Base-by-base conservation (phyloP, 2,329 filamentous ascomycete genomes). In the Penicillium sp. region DNA sequence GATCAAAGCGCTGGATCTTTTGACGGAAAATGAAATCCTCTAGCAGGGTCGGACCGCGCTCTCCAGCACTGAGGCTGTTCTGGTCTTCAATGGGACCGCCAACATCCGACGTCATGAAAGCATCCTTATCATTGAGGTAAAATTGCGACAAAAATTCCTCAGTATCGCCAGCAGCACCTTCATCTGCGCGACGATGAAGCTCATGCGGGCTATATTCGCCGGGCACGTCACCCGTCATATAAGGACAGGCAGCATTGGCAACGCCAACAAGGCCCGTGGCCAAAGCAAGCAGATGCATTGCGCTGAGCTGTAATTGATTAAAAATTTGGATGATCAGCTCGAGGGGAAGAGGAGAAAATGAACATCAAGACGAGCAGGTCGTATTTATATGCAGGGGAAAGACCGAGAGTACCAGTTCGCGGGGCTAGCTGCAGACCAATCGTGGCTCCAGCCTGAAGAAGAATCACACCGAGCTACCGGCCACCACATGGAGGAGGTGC, bases 11-110 rank as follows among this genome's bases (percentile, higher is more conserved):
- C 41, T 84, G 83, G 34, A 88, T 86, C 74, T 88, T 90, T 62
- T 90, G 86, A 26, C 87, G 80, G 65, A 88, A 86, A 56, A 87
- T 84, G 44, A 87, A 89, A 65, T 90, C 88, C 63, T 90, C 88
- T 0, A 91, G 73, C 17, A 90, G 73, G 1, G 85, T 86, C 1
- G 87, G 81, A 1, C 88, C 88, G 37, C 86, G 78, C 7, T 81
- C 77, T 2, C 88, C 88, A n/a, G 81, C 86, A 61, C 79, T 86
- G 30, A 90, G 71, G 61, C 84, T 88, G 55, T 80, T 76, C 62
- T 88, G 85, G 24, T 90, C 87, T 40, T 77, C 77, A 33, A 90
- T 85, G 0, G 86, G 86, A 0, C 83, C 85, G 9, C 87, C 88
- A 20, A 83, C 83, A 64, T 90, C 87, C 23, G 82, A 83, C 1